Evolutionary conservation across 2,329 filamentous ascomycete species (phyloP), one percentile per base, ranked within the genome.

Genomic region (Sclerotinia subarctica): DNA sequence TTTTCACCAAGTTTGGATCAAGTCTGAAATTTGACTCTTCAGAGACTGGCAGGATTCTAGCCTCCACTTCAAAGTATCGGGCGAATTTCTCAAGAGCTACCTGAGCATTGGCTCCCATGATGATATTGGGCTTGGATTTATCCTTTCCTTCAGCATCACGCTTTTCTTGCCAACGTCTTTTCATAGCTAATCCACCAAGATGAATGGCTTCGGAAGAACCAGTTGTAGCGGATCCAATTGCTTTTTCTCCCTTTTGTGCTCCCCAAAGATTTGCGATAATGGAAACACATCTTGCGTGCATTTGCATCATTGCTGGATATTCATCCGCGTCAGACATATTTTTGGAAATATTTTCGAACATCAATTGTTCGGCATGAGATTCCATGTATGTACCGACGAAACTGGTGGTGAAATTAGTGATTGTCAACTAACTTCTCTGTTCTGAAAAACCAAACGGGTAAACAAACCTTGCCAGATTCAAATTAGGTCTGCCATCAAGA

Each of bases 331-430:
- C 89, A n/a, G 87, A 84, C 78, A 92, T 81, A 73, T 92, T 92
- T 79, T 92, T 92, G 69, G 84, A 82, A 53, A 91, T 78, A 69
- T 91, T 90, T 72, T 91, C 88, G 26, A 84, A 79, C 82, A 92
- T 88, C 54, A 92, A 81, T 67, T 85, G 80, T 68, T 86, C 82
- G 7, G 86, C 89, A 72, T 90, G 84, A 15, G 83, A 82, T 74
- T 92, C 89, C 86, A 91, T 88, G 74, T 89, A 91, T 0, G 90
- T 92, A 49, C 86, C 85, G 1, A 92, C 89, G 69, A 92, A 92
- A 72, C 85, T 86, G 57, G 35, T 51, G 24, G 54, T 32, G 2
- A 47, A 32, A 72, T 67, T 52, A 73, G 64, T 54, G 53, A 26
- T 42, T 56, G 13, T 35, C 7, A 4, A 47, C 21, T 2, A 4